phyloP scores from a whole-genome alignment of 1,284 basidiomycete species.

The Ceratobasidium sp. region DNA sequence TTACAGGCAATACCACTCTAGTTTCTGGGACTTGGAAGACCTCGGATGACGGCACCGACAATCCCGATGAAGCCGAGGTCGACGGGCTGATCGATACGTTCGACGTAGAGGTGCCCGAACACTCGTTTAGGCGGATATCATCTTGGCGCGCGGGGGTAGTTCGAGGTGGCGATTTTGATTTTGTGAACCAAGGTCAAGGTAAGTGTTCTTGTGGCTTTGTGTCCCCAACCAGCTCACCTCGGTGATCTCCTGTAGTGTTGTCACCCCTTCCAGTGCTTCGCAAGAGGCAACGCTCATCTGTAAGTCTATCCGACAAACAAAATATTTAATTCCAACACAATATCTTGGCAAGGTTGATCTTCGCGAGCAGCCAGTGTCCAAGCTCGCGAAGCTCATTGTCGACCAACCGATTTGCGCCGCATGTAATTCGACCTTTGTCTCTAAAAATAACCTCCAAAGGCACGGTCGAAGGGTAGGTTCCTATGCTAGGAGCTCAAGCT shows the following conservation, averaged over 20 bases:
- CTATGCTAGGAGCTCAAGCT: background rate
- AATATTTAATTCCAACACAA: background rate
- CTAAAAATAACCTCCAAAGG: slow-evolving; percentile 15
- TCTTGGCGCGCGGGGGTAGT: slow-evolving; percentile 24
- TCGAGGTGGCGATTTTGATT: background rate
- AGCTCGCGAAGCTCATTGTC: slow-evolving; percentile 20
- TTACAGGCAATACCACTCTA: slow-evolving; percentile 8
- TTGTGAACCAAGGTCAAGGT: slow-evolving; percentile 18
- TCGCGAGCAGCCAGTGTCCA: background rate
- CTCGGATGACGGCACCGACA: slow-evolving; percentile 27
- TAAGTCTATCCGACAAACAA: background rate
- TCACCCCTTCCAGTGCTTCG: slow-evolving; percentile 22
- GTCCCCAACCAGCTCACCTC: background rate
- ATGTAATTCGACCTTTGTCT: slow-evolving; percentile 36
- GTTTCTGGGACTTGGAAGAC: slow-evolving; percentile 20
- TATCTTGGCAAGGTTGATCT: slow-evolving; percentile 17
- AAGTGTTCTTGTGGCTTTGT: background rate
- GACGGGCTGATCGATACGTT: slow-evolving; percentile 37
- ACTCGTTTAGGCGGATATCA: slow-evolving; percentile 32
- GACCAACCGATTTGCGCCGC: slow-evolving; percentile 38
- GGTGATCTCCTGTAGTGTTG: background rate
- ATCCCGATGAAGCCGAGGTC: slow-evolving; percentile 34
- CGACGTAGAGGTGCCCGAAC: slow-evolving; percentile 29
- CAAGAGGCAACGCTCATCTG: slow-evolving; percentile 28
- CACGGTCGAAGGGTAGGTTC: slow-evolving; percentile 38